Conservation (phyloP, 2,329 filamentous ascomycete species). For the Trichophyton rubrum region DNA sequence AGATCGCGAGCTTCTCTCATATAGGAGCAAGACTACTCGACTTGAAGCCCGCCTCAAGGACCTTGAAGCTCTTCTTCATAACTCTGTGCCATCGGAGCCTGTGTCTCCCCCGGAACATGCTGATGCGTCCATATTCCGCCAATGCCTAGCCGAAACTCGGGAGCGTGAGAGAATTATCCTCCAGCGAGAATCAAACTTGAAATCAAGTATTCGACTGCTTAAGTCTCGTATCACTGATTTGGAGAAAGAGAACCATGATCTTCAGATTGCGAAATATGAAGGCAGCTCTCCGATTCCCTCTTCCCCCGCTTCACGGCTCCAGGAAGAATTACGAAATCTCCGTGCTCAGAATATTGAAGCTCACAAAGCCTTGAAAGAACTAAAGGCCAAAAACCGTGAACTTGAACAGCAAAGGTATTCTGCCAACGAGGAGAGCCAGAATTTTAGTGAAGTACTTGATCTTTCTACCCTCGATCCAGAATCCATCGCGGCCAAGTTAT, state of each 20-base stretch:
- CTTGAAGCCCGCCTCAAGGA: conserved; percentile 47
- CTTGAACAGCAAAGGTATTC: conserved; percentile 40
- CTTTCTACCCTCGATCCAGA: conserved; percentile 42
- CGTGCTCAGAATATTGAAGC: conserved; percentile 49
- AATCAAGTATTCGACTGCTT: conserved; percentile 49
- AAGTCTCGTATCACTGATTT: conserved; percentile 55
- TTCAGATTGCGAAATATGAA: conserved; percentile 40
- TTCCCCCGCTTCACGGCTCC: conserved; percentile 32
- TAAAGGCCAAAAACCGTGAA: conserved; percentile 38
- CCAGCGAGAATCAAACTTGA: conserved; percentile 53
- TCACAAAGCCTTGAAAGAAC: conserved; percentile 48
- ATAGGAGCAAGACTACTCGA: conserved; percentile 51
- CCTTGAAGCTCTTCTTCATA: conserved; percentile 38
- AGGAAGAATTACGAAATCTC: conserved; percentile 46
- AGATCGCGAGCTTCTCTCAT: conserved; percentile 38
- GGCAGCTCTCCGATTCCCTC: conserved; percentile 42
- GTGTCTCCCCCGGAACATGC: conserved; percentile 23
- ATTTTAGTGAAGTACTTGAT: conserved; percentile 36
- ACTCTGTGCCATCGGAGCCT: conserved; percentile 18
- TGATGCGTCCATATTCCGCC: conserved; percentile 50
- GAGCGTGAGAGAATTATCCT: conserved; percentile 53
- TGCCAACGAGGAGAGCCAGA: conserved; percentile 30
- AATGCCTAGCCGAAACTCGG: conserved; percentile 51
- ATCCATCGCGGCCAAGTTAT: conserved; percentile 59
- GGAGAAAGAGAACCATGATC: conserved; percentile 55